Evolutionary conservation across 768 basidiomycete genomes (phyloP), one percentile per base, ranked within the genome.

Genomic region (Russula emetica): DNA sequence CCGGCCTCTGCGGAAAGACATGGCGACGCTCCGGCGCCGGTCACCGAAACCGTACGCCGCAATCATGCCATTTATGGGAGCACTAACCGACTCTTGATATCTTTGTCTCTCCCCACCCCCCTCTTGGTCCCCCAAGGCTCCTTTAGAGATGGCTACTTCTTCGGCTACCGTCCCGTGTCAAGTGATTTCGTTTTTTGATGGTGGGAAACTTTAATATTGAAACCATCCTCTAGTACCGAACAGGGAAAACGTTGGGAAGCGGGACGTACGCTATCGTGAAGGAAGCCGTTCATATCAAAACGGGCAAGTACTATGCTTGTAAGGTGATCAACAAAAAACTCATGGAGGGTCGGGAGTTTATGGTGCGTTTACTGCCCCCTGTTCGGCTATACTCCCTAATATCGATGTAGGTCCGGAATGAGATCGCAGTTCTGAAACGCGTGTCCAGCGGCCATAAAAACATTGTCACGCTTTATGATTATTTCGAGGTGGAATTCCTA

Each of bases 281-380:
- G 76, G 94, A 97, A 78, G 94, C 94, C 51, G 90, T 95, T 28
- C 93, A 96, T 72, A 87, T 96, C 78, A 87, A 89, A 78, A 93
- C 94, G 1, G 85, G 86, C 24, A 84, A 97, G 75, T 96, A 95
- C 78, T 98, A 89, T 80, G 97, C 96, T 24, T 98, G 95, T 84
- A 99, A 99, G 76, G 97, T 98, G 71, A 94, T 98, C 78, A 98
- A 96, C 85, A 98, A 98, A 83, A 94, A 95, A 72, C 85, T 97
- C 63, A 97, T 97, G 94, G 91, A 96, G 73, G 96, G 96, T 5
- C 82, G 96, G 67, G 96, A 98, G 77, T 87, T 95, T 74, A 98
- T 99, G 96, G 96, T 94, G 24, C 69, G 85, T 50, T 55, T 3
- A 61, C 11, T 50, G 16, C 22, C 6, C 30, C 20, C 6, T 28